Evolutionary conservation across 768 basidiomycete species (phyloP), one percentile per base, ranked within the genome.

Genomic region (Lentinula sp.): DNA sequence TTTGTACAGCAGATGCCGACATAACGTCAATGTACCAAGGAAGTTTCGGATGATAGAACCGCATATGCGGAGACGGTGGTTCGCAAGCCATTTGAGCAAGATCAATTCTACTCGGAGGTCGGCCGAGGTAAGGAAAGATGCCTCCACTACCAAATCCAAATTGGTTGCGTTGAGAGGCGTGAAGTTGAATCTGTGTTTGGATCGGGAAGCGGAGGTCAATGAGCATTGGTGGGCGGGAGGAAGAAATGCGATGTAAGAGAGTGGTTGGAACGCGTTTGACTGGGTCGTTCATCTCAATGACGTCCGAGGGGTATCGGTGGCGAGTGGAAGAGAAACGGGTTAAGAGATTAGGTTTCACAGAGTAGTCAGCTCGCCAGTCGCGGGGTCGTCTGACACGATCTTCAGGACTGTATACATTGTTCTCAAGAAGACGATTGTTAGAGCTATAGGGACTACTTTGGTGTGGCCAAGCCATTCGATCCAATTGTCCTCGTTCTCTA

Each of bases 11-110:
- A 43, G 78, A 70, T n/a, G 69, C 69, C 40, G 78, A 70, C 23
- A 67, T 66, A 16, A 87, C 74, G 64, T 88, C 87, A 68, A 89
- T 79, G 70, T 81, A 86, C 88, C 88, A 89, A 0, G 88, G 87
- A 0, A 86, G 71, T 39, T 75, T 73, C 0, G 79, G 71, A 69
- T 86, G 84, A 65, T 77, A 83, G 54, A 89, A 66, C 11, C 84
- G 83, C 74, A 88, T 79, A 60, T 70, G 71, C 5, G 71, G 66
- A 0, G 80, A 71, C 1, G 83, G 76, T 1, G 85, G 85, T 43
- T 75, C 73, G 13, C 81, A 82, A 23, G 80, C 82, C 56, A 83
- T 76, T 48, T 83, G 84, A 11, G 76, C 74, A 63, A 86, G 77
- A 66, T 88, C 85, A 54, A 76, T 76, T 4, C 68, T 62, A 62